Evolutionary conservation across 2,329 filamentous ascomycete species (phyloP), one percentile per base, ranked within the genome.

Genomic region (Tolypocladium guangdongense): DNA sequence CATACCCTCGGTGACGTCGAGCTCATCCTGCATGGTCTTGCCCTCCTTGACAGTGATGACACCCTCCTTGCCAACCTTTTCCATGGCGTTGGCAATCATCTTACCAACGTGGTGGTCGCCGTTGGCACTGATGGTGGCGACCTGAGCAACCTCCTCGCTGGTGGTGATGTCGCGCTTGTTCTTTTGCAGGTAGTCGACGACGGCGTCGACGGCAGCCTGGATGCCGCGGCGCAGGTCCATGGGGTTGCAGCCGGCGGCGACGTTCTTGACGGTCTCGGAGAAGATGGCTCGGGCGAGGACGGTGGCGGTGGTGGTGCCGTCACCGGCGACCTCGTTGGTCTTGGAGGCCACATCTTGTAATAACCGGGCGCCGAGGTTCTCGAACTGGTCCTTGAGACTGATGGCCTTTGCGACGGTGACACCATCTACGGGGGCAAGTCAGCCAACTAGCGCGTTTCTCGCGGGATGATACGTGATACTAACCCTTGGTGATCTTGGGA

Each of bases 31-130:
- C 69, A 95, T 86, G 56, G 93, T 97, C 87, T 97, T 99, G 71
- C 93, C 93, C 82, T 99, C 93, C 87, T 99, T 99, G 69, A 97
- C 92, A 55, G 93, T 99, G 73, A 99, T 99, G 68, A 99, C 93
- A 80, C 93, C 93, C 80, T 99, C 93, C 83, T 99, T 99, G 75
- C 93, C 93, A 59, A 99, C 93, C 83, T 95, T 96, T 83, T 99
- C 93, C 93, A 99, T 99, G 64, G 93, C 93, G 70, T 85, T 96
- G 69, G 93, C 91, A 72, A 99, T 93, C 69, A 99, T 83, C 76
- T 90, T 86, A 65, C 93, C 93, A 67, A 99, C 89, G 76, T 96
- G 91, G 55, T 83, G 84, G 70, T 99, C 93, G 63, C 93, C 93
- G 76, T 99, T 99, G 72, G 93, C 93, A 64, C 86, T 92, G 77